These are phyloP conservation scores for Starmerella apis DNA, from an alignment of 805 yeast genomes.

Conservation along the genomic window DNA sequence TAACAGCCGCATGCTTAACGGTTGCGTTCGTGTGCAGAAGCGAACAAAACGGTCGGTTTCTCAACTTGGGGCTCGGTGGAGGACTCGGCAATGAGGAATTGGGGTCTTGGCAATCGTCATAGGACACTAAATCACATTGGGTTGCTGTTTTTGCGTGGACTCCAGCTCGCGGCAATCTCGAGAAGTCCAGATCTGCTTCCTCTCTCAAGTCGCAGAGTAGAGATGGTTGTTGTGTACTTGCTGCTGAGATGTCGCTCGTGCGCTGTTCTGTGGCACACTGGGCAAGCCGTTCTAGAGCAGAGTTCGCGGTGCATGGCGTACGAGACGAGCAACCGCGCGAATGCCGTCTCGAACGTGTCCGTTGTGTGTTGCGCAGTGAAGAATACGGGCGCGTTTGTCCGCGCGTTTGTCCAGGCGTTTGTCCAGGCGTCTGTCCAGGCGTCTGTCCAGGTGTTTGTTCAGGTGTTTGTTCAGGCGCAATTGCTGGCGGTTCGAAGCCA, in stretches of 20 bases:
- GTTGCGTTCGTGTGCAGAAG: neutral
- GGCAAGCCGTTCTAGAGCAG: neutral
- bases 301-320: neutral
- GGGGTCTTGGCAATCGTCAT: neutral
- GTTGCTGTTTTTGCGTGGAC: neutral
- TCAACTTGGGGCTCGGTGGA: conserved; percentile 17
- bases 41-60: neutral
- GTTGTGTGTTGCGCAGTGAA: neutral
- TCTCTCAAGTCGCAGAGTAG: no score
- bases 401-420: neutral
- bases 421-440: neutral
- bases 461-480: neutral
- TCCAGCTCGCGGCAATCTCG: no score
- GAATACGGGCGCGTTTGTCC: neutral
- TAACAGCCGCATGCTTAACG: no score
- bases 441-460: neutral
- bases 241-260: no score
- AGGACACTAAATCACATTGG: neutral
- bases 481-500: neutral
- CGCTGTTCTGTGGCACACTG: neutral
- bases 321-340: neutral
- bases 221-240: no score
- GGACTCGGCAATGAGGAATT: conserved; percentile 18
- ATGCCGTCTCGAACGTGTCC: neutral
- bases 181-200: no score